Conservation (phyloP, 2,329 filamentous ascomycete species). For the Alternaria viburni region DNA sequence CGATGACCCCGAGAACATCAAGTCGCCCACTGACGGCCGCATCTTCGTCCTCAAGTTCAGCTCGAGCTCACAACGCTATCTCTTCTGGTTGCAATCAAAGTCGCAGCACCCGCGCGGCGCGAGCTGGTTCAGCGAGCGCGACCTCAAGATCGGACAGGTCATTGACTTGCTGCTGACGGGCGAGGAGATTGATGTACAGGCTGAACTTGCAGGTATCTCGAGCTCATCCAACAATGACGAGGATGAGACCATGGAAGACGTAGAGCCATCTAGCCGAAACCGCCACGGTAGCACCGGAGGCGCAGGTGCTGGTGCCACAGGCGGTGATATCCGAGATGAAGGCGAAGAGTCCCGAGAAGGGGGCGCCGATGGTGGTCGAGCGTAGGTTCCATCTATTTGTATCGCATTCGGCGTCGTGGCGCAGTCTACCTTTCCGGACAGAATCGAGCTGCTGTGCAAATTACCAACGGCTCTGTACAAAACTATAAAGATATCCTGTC, state of each 20-base stretch:
- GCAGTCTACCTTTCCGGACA: constrained; percentile 37
- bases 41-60: constrained; percentile 93
- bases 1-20: constrained; percentile 64
- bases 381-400: constrained; percentile 76
- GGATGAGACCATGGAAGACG: constrained; percentile 69
- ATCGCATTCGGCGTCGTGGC: constrained; percentile 44
- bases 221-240: constrained; percentile 65
- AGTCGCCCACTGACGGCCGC: constrained; percentile 76
- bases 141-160: constrained; percentile 85
- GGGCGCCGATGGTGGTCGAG: constrained; percentile 95
- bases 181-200: constrained; percentile 80
- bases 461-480: constrained; percentile 21
- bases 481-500: constrained; percentile 20
- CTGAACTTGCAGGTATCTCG: constrained; percentile 68
- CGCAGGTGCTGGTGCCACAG: constrained; percentile 84
- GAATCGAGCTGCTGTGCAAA: constrained; percentile 27
- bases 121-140: constrained; percentile 82
- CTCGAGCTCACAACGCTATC: constrained; percentile 86
- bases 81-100: constrained; percentile 97
- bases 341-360: constrained; percentile 88
- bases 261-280: constrained; percentile 49
- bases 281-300: constrained; percentile 67
- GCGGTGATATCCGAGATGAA: constrained; percentile 89
- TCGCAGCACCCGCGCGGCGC: constrained; percentile 72
- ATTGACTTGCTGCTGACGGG: constrained; percentile 86